Base-by-base conservation (phyloP, 108 stramenopile genomes). In the Cyclotella kingstonii region DNA sequence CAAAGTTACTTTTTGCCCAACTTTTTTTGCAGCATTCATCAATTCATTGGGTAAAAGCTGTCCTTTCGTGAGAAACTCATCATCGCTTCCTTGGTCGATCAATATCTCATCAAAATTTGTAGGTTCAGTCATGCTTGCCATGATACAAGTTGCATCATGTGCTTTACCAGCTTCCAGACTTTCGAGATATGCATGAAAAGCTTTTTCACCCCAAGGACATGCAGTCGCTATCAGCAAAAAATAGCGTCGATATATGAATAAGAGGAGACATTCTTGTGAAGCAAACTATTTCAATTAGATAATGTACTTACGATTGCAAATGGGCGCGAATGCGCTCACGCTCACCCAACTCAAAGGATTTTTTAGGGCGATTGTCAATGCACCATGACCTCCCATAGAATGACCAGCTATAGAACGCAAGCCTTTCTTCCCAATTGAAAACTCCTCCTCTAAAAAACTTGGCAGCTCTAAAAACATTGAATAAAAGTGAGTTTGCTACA, bases 121-220 rank as follows among this genome's bases (percentile, higher is more conserved):
- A 4, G 73, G 51, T 12, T 11, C 31, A 46, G 53, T 34, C 45
- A 64, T 11, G 78, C 31, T 42, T 29, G 63, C 49, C 48, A 96
- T 47, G 35, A 99, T 76, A 51, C 68, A 66, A 22, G 95, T 87
- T 2, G 98, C 97, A 61, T 99, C 98, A 64, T 93, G 86, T 10
- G 72, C 82, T 15, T 66, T 49, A 31, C 90, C 93, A 25, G 82
- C 90, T 23, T 88, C 83, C 26, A 91, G 90, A 15, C 71, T 66
- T 28, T 94, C 96, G 0, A 98, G 73, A 65, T 99, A 99, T 9
- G 85, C 87, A 12, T 75, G 62, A 76, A 99, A 98, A 4, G 98
- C 98, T 68, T 98, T 98, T 22, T 94, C 59, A 26, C 98, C 98
- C 98, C 98, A 99, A 15, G 94, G 93, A 50, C 93, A 93, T 11